Conservation (phyloP, 305 asterid species). For the Ajuga reptans region DNA sequence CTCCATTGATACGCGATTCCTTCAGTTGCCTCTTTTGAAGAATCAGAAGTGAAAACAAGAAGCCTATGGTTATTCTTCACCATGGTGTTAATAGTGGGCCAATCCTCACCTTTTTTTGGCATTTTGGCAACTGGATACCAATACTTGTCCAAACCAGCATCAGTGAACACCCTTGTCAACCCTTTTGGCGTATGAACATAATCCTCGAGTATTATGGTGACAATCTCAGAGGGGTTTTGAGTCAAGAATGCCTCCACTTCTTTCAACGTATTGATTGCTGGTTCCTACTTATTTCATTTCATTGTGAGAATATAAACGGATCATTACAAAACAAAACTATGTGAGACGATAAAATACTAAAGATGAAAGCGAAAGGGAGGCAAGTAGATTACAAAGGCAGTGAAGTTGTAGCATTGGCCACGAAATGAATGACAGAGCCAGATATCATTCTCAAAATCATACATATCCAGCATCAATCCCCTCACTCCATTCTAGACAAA, state of each 20-base stretch:
- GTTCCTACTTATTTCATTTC: conserved; percentile 39
- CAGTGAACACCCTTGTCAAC: conserved; percentile 57
- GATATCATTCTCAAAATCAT: conserved; percentile 86
- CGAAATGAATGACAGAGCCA: conserved; percentile 96
- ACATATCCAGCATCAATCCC: conserved; percentile 98
- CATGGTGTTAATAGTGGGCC: conserved; percentile 78
- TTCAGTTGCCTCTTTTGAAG: conserved; percentile 79
- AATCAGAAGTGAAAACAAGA: conserved; percentile 89
- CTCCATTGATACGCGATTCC: conserved; percentile 94
- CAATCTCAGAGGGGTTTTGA: conserved; percentile 68
- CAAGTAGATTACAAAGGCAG: conserved; percentile 65
- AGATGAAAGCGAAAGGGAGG: conserved; percentile 14
- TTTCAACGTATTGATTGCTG: conserved; percentile 63
- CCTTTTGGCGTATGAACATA: conserved; percentile 88
- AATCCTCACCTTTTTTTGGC: conserved; percentile 85
- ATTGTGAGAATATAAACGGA: not conserved
- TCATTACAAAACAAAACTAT: conserved; percentile 20
- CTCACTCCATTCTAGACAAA: conserved; percentile 85
- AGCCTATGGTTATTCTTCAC: conserved; percentile 58
- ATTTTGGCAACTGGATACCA: conserved; percentile 80
- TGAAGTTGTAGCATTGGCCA: conserved; percentile 93
- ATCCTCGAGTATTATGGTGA: conserved; percentile 90
- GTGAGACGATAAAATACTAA: not conserved
- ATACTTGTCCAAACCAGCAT: conserved; percentile 85
- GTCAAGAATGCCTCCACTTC: conserved; percentile 93